A percentile compares a stretch with the other conserved stretches of the same genome.
Evolutionary conservation across 2,329 filamentous ascomycete genomes (phyloP).

Genomic region (Aspergillus oerlinghausenensis): DNA sequence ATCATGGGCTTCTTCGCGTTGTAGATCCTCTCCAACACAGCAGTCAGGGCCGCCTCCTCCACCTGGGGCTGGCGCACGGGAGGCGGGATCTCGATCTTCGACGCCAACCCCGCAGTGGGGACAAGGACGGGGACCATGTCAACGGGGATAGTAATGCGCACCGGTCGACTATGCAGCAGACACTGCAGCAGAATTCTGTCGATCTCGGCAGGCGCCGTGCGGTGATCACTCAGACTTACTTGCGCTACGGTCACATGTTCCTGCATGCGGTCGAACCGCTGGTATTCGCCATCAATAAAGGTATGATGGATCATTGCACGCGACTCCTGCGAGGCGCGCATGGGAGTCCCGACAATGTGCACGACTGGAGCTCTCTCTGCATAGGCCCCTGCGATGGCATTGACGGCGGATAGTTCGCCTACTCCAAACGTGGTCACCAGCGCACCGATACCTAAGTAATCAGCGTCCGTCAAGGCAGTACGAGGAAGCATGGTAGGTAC

Average conservation of each 20-base stretch:
- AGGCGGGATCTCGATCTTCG: slow-evolving; percentile 6
- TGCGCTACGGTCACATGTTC: slow-evolving; percentile 48
- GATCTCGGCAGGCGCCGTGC: slow-evolving; percentile 46
- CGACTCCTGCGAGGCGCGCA: slow-evolving; percentile 40
- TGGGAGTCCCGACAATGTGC: slow-evolving; percentile 55
- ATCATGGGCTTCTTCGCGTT: slow-evolving; percentile 46
- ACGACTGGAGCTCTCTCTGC: slow-evolving; percentile 67
- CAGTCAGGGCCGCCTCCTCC: slow-evolving; percentile 19
- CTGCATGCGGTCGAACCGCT: slow-evolving; percentile 47
- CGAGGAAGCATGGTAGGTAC: slow-evolving; percentile 30
- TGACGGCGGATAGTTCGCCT: slow-evolving; percentile 63
- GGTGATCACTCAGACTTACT: slow-evolving; percentile 42
- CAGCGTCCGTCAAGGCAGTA: not conserved
- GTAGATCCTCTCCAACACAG: slow-evolving; percentile 39
- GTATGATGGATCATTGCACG: slow-evolving; percentile 59
- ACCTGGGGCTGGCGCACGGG: slow-evolving; percentile 5
- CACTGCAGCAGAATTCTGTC: slow-evolving; percentile 49
- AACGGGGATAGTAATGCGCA: slow-evolving; percentile 51
- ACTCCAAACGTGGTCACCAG: slow-evolving; percentile 50
- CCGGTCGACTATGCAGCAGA: slow-evolving; percentile 51
- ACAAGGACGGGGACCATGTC: slow-evolving; percentile 44
- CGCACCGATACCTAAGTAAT: slow-evolving; percentile 16
- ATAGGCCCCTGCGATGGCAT: slow-evolving; percentile 68
- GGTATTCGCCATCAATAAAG: slow-evolving; percentile 55
- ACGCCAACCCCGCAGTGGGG: slow-evolving; percentile 8